Percentiles rank a stretch among this genome's conserved stretches.
phyloP scores from a whole-genome alignment of 2,329 filamentous ascomycete species.

The Fusarium secorum region DNA sequence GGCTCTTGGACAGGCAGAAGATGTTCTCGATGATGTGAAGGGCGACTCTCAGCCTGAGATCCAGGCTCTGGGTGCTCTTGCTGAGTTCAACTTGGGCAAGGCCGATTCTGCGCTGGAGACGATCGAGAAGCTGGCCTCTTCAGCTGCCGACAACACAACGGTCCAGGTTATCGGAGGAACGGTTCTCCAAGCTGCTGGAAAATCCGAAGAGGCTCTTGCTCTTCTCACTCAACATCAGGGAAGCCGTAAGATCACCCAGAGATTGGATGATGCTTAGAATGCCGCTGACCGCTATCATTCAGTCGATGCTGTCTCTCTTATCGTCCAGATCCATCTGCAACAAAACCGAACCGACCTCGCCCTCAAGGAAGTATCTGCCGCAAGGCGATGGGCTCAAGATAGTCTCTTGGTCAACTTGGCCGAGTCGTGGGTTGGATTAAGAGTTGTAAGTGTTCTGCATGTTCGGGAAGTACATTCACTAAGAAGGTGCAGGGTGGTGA shows the following conservation, averaged over 20 bases:
- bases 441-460: conserved; percentile 67
- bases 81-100: conserved; percentile 69
- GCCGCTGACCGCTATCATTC: conserved; percentile 36
- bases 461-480: conserved; percentile 26
- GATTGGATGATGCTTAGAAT: not conserved
- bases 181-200: conserved; percentile 79
- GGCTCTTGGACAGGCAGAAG: conserved; percentile 78
- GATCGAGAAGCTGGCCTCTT: conserved; percentile 72
- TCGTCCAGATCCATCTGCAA: conserved; percentile 89
- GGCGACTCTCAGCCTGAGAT: conserved; percentile 75
- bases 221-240: conserved; percentile 85
- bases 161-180: conserved; percentile 87
- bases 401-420: conserved; percentile 92
- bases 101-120: conserved; percentile 67
- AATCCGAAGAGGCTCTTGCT: conserved; percentile 84
- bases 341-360: conserved; percentile 93
- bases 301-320: conserved; percentile 82
- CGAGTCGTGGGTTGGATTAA: conserved; percentile 92
- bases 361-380: conserved; percentile 84
- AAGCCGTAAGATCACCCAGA: conserved; percentile 68
- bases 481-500: conserved; percentile 75
- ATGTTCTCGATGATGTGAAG: conserved; percentile 74
- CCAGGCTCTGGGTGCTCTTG: conserved; percentile 77
- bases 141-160: conserved; percentile 74
- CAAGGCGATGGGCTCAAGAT: conserved; percentile 94